phyloP scores from a whole-genome alignment of 768 basidiomycete genomes.

The Neoboletus subvelutipes region DNA sequence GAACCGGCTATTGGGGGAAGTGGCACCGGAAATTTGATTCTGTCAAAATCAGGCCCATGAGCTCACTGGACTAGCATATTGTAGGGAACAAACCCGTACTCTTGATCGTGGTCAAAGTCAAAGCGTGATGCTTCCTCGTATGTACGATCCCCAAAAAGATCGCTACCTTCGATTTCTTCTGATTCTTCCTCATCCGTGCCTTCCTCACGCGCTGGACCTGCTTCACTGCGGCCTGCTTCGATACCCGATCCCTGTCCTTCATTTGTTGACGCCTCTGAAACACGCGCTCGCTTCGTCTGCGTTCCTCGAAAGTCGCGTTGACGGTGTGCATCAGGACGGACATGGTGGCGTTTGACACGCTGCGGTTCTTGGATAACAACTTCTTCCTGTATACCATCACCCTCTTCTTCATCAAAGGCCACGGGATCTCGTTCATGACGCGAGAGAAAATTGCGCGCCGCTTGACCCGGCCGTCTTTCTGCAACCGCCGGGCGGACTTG shows the following conservation, averaged over 20 bases:
- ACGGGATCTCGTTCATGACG: slow-evolving; percentile 1
- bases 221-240: not conserved
- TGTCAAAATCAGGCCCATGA: slow-evolving; percentile 1
- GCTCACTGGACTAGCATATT: not conserved
- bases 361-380: not conserved
- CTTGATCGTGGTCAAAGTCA: not conserved
- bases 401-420: slow-evolving; percentile 2
- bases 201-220: not conserved
- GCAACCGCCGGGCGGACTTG: not conserved
- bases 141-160: slow-evolving; percentile 24
- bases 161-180: slow-evolving; percentile 13
- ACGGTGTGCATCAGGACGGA: slow-evolving; percentile 6
- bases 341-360: slow-evolving; percentile 17
- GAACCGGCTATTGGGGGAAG: not conserved
- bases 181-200: not conserved
- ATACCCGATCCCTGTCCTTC: not conserved
- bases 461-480: not conserved
- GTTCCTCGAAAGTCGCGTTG: not conserved
- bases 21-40: not conserved
- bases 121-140: not conserved
- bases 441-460: not conserved
- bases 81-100: slow-evolving; percentile 12
- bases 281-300: slow-evolving; percentile 17
- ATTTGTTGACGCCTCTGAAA: not conserved
- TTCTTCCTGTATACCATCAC: not conserved